phyloP scores from a whole-genome alignment of 306 rosid species.

The Vachellia pachyceras region DNA sequence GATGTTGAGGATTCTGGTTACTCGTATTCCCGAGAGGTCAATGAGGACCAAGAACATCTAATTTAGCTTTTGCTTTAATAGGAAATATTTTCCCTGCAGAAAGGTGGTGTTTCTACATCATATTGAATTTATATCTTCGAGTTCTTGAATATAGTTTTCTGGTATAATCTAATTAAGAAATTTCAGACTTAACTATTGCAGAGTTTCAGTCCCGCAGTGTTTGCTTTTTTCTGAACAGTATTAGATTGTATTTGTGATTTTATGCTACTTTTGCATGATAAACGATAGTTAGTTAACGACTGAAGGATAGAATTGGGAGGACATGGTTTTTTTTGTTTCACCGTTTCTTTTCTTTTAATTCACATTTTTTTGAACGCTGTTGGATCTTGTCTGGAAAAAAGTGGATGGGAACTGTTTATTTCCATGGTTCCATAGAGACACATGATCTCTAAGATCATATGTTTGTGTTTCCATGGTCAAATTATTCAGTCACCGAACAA shows the following conservation, averaged over 20 bases:
- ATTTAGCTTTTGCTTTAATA: background rate
- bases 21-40: background rate
- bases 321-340: background rate
- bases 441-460: background rate
- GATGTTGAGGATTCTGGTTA: conserved; percentile 1
- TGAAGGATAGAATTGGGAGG: background rate
- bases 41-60: background rate
- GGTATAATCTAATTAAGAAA: background rate
- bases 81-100: background rate
- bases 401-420: background rate
- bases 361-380: background rate
- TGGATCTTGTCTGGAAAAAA: background rate
- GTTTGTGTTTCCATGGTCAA: conserved; percentile 3
- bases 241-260: background rate
- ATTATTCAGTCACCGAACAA: conserved; percentile 9
- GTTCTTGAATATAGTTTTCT: background rate
- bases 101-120: conserved; percentile 1
- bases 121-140: background rate
- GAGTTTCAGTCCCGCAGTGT: background rate
- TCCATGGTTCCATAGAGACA: background rate
- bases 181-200: background rate
- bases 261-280: background rate
- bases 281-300: background rate
- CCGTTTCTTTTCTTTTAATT: background rate
- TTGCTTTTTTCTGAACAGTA: background rate